Percentiles rank a stretch among this genome's conserved stretches.
phyloP scores from a whole-genome alignment of 305 asterid species.

The Solanum hybrid region DNA sequence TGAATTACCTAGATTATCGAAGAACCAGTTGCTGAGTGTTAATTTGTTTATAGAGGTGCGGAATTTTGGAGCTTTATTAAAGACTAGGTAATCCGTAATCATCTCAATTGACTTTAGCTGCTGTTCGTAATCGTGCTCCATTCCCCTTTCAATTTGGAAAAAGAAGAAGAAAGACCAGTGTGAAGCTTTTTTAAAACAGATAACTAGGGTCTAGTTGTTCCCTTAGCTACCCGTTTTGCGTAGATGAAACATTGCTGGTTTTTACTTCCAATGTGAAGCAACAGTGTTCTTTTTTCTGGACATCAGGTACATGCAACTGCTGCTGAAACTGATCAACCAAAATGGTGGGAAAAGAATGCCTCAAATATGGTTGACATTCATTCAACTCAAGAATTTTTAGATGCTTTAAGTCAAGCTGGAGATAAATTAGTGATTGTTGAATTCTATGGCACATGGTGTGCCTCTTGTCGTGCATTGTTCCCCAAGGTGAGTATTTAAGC shows the following conservation, averaged over 20 bases:
- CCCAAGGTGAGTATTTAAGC: slow-evolving; percentile 36
- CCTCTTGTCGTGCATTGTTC: slow-evolving; percentile 67
- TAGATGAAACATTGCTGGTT: background rate
- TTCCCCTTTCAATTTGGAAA: background rate
- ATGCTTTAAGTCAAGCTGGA: slow-evolving; percentile 55
- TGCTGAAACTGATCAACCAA: slow-evolving; percentile 42
- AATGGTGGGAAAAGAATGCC: slow-evolving; percentile 67
- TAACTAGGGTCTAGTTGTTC: background rate
- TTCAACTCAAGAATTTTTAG: slow-evolving; percentile 52
- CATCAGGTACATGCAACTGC: slow-evolving; percentile 37
- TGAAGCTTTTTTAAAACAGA: background rate
- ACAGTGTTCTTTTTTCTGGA: background rate
- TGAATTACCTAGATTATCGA: background rate
- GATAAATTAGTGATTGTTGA: slow-evolving; percentile 59
- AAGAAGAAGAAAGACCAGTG: background rate
- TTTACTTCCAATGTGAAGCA: background rate
- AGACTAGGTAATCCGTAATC: background rate
- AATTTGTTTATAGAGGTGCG: background rate
- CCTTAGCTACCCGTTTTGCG: background rate
- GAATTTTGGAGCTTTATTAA: background rate
- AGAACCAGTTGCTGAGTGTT: background rate
- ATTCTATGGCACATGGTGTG: slow-evolving; percentile 69
- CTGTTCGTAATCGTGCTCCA: background rate
- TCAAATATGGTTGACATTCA: slow-evolving; percentile 59
- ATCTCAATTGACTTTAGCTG: background rate